Evolutionary conservation across 805 yeast species (phyloP), one percentile per base, ranked within the genome.

Genomic region (Hanseniaspora meyeri): DNA sequence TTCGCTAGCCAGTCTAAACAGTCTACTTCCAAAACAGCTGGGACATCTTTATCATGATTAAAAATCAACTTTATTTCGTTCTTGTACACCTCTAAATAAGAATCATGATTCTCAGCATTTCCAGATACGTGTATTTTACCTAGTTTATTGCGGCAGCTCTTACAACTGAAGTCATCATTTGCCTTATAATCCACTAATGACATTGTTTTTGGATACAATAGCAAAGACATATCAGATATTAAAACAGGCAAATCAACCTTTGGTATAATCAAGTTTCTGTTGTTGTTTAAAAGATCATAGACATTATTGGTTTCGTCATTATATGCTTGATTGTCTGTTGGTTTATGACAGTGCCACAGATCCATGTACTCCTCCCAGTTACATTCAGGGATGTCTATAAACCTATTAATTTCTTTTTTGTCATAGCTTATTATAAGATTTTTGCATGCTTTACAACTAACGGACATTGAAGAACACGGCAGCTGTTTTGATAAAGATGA

Each of bases 311-410:
- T 53, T 57, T 42, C 55, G 51, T 43, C 65, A 61, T 58, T 43
- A 8, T 48, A 68, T 66, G 34, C 65, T 64, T 42, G 57, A 64
- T 31, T 65, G 57, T 20, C 63, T 43, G 69, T 66, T 0, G 95
- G 95, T 63, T 84, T 85, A 65, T 91, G 97, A 65, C 98, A 91
- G 66, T 91, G 97, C 98, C 98, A 91, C 61, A 85, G 85, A 58
- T 91, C 97, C 95, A 91, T 85, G 77, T 93, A 72, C 66, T 91
- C 98, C 14, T 84, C 80, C 98, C 98, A 91, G 50, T 80, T 73
- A 64, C 89, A 97, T 1, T 95, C 85, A 0, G 98, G 98, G 82
- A 91, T 78, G 40, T 86, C 86, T 55, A 63, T 63, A 10, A 68
- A 24, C 31, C 55, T 62, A 7, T 40, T 27, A 43, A 64, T 64